Conservation (phyloP, 2,329 filamentous ascomycete genomes). For the Ceratocystis variospora region DNA sequence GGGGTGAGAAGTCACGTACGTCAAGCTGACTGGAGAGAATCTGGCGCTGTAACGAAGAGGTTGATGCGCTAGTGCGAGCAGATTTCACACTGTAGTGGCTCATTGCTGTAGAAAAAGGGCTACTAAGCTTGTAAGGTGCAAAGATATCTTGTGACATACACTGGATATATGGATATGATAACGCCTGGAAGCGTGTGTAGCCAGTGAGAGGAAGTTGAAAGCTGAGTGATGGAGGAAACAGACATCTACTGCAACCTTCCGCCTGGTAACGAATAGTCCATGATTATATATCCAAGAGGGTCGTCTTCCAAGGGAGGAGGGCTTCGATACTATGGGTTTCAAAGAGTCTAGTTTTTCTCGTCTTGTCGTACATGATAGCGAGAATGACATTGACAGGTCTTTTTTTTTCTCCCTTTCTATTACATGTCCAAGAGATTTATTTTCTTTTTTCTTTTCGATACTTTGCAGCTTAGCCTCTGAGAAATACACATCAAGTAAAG, state of each 20-base stretch:
- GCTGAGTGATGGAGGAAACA: background rate
- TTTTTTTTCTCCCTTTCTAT: background rate
- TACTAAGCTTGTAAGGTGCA: background rate
- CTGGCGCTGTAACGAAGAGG: background rate
- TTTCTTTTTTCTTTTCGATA: background rate
- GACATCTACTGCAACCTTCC: background rate
- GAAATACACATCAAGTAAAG: too few relatives aligned
- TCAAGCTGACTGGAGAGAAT: background rate
- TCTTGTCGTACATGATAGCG: background rate
- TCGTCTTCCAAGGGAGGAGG: background rate
- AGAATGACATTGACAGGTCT: constrained; percentile 1
- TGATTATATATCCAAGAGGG: background rate
- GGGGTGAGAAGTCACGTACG: background rate
- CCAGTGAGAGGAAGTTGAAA: too few relatives aligned
- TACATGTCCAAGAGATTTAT: background rate
- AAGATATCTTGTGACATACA: background rate
- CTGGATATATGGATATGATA: background rate
- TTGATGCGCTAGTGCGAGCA: background rate
- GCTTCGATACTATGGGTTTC: background rate
- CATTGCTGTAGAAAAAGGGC: background rate
- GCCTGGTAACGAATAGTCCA: background rate
- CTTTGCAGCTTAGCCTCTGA: background rate
- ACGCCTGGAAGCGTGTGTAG: too few relatives aligned
- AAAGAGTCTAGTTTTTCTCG: background rate
- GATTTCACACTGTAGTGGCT: background rate